phyloP scores from a whole-genome alignment of 768 basidiomycete species.

The Lactarius quietus region DNA sequence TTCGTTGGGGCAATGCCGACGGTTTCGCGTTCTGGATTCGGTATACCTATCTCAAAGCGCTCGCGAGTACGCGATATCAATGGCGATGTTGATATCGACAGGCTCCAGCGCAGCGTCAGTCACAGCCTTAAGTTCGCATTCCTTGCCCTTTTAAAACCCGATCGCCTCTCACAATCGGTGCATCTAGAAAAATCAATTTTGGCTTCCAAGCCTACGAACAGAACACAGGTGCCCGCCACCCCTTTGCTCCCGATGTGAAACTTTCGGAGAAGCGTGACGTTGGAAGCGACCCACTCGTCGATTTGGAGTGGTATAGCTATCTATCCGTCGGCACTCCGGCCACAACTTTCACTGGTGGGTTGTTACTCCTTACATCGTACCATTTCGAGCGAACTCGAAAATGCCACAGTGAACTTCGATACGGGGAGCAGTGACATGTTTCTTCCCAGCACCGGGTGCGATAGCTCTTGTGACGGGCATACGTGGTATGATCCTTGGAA shows the following conservation, averaged over 20 bases:
- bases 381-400: neutral
- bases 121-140: neutral
- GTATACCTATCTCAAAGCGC: constrained; percentile 11
- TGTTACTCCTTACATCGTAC: neutral
- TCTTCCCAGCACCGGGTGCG: constrained; percentile 35
- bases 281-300: neutral
- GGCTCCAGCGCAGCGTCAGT: too few species aligned
- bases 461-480: constrained; percentile 29
- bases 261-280: neutral
- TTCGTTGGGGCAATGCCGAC: too few species aligned
- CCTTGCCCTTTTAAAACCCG: neutral
- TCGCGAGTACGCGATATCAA: neutral
- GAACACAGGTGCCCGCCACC: neutral
- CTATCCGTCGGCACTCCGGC: constrained; percentile 18
- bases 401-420: constrained; percentile 38
- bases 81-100: neutral
- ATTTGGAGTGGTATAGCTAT: constrained; percentile 4
- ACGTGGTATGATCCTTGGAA: neutral
- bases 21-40: too few species aligned
- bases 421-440: constrained; percentile 33
- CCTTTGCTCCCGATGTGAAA: neutral
- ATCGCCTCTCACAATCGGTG: neutral
- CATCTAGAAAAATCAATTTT: constrained; percentile 3
- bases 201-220: constrained; percentile 5
- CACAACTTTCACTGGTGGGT: constrained; percentile 1